Percentiles rank a stretch among this genome's conserved stretches.
phyloP scores from a whole-genome alignment of 2,329 filamentous ascomycete species.

The Diaporthe sp. region DNA sequence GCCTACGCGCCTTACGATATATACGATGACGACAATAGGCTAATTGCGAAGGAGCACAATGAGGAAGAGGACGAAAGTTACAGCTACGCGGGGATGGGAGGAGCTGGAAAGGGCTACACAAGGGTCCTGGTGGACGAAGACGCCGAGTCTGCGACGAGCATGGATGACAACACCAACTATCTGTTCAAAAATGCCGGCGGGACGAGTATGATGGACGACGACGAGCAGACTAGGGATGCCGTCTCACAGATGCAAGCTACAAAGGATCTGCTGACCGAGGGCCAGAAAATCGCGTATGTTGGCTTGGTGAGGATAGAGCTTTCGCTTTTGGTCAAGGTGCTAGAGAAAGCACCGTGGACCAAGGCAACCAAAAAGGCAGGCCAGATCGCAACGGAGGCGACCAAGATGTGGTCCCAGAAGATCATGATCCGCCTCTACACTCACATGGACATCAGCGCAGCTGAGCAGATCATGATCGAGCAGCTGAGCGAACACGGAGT shows the following conservation, averaged over 20 bases:
- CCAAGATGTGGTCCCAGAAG: constrained; percentile 97
- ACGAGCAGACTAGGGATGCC: constrained; percentile 88
- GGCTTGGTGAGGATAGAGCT: constrained; percentile 88
- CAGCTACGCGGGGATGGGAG: constrained; percentile 83
- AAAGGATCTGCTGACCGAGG: constrained; percentile 94
- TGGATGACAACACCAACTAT: constrained; percentile 98
- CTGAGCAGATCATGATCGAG: constrained; percentile 98
- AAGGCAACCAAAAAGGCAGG: constrained; percentile 81
- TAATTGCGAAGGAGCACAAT: constrained; percentile 85
- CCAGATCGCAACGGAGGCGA: constrained; percentile 78
- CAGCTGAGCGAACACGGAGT: constrained; percentile 95
- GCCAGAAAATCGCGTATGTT: constrained; percentile 96
- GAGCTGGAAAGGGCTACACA: constrained; percentile 95
- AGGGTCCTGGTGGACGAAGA: constrained; percentile 90
- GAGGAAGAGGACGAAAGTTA: constrained; percentile 77
- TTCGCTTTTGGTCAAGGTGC: constrained; percentile 79
- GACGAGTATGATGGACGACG: constrained; percentile 73
- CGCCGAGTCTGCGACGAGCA: constrained; percentile 90
- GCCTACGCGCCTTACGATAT: constrained; percentile 93
- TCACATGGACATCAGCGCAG: constrained; percentile 95
- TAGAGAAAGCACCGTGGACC: constrained; percentile 70
- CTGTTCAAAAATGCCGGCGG: constrained; percentile 83
- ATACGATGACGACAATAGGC: constrained; percentile 92
- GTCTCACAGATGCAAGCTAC: constrained; percentile 94
- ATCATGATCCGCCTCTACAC: constrained; percentile 96